Base-by-base conservation (phyloP, 2,329 filamentous ascomycete species). In the Xylaria sp. region DNA sequence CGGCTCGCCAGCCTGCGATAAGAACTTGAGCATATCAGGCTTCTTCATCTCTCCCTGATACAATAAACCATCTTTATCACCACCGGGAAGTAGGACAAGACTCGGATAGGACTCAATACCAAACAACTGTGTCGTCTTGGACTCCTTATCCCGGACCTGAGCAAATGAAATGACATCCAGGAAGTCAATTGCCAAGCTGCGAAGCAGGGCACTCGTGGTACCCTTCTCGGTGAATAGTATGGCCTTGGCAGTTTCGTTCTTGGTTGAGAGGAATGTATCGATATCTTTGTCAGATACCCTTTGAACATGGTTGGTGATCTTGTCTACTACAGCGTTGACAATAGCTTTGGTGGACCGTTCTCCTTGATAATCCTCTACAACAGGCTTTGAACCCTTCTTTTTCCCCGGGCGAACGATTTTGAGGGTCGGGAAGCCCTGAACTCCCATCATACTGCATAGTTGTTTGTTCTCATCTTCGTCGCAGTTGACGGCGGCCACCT, bases 161-260 rank as follows among this genome's bases (percentile, higher is more conserved):
- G 89, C 95, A 39, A 99, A 84, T 3, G 87, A 85, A 69, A 98
- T 88, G 63, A 88, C 87, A 39, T 90, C 94, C 29, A 96, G 85
- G 79, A 95, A 99, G 77, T 98, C 96, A 73, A 97, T 93, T 6
- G 96, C 94, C 61, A 98, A 79, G 67, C 93, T 90, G 78, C 92
- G 92, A 70, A 97, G 81, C 27, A 97, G 84, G 11, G 94, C 88
- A 77, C 92, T 95, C 0, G 92, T 95, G 5, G 91, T 90, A 25
- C 94, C 93, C 83, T 98, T 99, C 63, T 97, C 92, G 2, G 92
- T 96, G 80, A 99, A 98, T 2, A 99, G 83, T 38, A 99, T 89
- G 0, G 92, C 94, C 83, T 97, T 97, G 56, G 94, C 87, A 13
- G 85, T 87, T 22, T 91, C 87, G 66, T 89, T 90, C 50, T 87